Evolutionary conservation across 163 green algal genomes (phyloP), one percentile per base, ranked within the genome.

Genomic region (Trebouxia gelatinosa): DNA sequence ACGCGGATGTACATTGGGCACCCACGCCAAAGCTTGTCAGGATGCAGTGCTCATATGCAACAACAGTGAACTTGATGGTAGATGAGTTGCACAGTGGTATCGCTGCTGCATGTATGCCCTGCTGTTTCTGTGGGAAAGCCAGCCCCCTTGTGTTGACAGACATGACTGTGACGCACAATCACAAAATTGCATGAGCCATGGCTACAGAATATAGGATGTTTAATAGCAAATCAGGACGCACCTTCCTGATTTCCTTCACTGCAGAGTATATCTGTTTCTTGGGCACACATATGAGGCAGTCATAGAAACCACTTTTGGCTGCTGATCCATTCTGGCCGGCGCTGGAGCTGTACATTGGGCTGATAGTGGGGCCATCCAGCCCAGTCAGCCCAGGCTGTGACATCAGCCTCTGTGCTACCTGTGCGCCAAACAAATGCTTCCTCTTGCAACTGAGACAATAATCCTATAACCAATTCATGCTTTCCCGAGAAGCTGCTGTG

Each of bases 201-300:
- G 43, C 13, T 13, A 54, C 13, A 7, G 0, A 26, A 11, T 6
- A 13, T 0, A 17, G 2, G 16, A 26, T 6, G 2, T n/a, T 46
- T 19, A 70, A 31, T 57, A 23, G 28, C 66, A 34, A 7, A 23
- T 34, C 38, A 59, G 38, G 26, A 26, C 21, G 35, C 50, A 95
- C 88, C 89, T 91, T 87, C 31, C 96, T 88, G 37, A 99, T 85
- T 34, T 90, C 81, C 85, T 98, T 97, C 40, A 99, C 92, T 9
- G 91, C 85, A 0, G 76, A 71, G 84, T 99, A 98, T 35, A 99
- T 87, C 37, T 90, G 65, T 75, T 93, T 94, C 85, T 98, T 98
- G 32, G 83, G 87, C 37, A 98, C 92, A 64, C 92, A 97, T 61
- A 99, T 93, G 59, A 88, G 86, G 17, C 91, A 89, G 2, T 93